These are phyloP conservation scores for Mollisia scopiformis DNA, from an alignment of 2,329 filamentous ascomycete genomes.

Conservation along the genomic window DNA sequence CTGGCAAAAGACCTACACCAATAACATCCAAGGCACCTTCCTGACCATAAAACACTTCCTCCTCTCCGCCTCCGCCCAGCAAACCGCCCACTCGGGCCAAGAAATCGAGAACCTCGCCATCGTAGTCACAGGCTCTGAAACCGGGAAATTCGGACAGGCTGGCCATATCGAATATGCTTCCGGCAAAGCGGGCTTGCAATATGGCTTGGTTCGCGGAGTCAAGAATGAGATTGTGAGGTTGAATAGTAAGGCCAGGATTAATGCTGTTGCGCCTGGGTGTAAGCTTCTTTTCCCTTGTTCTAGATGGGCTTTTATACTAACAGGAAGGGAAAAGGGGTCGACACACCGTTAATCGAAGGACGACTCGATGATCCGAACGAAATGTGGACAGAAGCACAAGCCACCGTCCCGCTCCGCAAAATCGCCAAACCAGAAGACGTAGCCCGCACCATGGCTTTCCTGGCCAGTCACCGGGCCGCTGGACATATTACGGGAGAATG, in stretches of 20 bases:
- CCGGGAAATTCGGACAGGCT: conserved; percentile 39
- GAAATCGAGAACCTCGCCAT: conserved; percentile 54
- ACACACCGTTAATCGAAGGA: conserved; percentile 61
- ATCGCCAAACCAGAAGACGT: conserved; percentile 72
- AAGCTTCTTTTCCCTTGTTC: too few species aligned
- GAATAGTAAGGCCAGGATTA: conserved; percentile 63
- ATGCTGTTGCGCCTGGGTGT: conserved; percentile 83
- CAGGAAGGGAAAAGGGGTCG: too few species aligned
- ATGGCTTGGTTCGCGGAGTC: conserved; percentile 53
- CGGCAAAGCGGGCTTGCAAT: conserved; percentile 54
- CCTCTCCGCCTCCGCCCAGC: conserved; percentile 42
- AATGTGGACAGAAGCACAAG: conserved; percentile 52
- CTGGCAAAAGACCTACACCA: conserved; percentile 54
- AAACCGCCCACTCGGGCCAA: conserved; percentile 35
- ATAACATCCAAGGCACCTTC: conserved; percentile 55
- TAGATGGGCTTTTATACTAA: too few species aligned
- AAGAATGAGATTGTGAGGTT: conserved; percentile 58
- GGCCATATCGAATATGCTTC: conserved; percentile 49
- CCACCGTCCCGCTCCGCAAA: conserved; percentile 62
- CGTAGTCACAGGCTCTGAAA: conserved; percentile 56
- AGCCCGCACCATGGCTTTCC: conserved; percentile 75
- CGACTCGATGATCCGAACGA: conserved; percentile 52
- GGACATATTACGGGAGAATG: conserved; percentile 58
- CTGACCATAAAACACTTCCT: conserved; percentile 60
- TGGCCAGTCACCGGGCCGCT: conserved; percentile 67